Evolutionary conservation across 2,329 filamentous ascomycete species (phyloP), one percentile per base, ranked within the genome.

Genomic region (Trichophyton simii): DNA sequence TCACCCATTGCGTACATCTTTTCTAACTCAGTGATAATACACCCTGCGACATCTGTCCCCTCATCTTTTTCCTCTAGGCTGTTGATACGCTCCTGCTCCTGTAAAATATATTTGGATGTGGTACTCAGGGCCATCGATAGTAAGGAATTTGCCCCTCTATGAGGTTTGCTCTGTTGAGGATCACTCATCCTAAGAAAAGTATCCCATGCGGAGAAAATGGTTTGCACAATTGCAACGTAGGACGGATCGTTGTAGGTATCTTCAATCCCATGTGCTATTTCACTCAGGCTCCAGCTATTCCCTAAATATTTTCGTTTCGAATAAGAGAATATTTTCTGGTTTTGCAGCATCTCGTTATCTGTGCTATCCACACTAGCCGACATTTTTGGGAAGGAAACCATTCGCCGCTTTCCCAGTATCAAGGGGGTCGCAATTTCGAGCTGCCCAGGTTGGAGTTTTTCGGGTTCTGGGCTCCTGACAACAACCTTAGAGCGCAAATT

Each of bases 21-120:
- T 62, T 77, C 74, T 58, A 77, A 62, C 61, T 77, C 73, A 5
- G 73, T 76, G 63, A 76, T 75, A 61, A 76, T 74, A 58, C 68
- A 69, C 67, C 74, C 70, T 36, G 72, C 75, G 71, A 76, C 74
- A 65, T 77, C 70, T 44, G 71, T 67, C 18, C 73, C 71, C 3
- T 67, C 66, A 44, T 72, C 67, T n/a, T 69, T 64, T 9, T 66
- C 67, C 2, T 72, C 70, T 22, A 63, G 57, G 22, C 71, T 68
- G 61, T 76, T 66, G 41, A 73, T 69, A 48, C 67, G 62, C 48
- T 67, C 65, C 63, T 76, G 74, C 61, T 76, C 75, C 3, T 67
- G 65, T 15, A 70, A 66, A 55, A 77, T 74, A 63, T 75, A 76
- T 28, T 70, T 67, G 3, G 75, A 75, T 22, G 76, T 65, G 22